Evolutionary conservation across 371 early-diverging fungal species (phyloP), one percentile per base, ranked within the genome.

Genomic region (Lichtheimia ornata): DNA sequence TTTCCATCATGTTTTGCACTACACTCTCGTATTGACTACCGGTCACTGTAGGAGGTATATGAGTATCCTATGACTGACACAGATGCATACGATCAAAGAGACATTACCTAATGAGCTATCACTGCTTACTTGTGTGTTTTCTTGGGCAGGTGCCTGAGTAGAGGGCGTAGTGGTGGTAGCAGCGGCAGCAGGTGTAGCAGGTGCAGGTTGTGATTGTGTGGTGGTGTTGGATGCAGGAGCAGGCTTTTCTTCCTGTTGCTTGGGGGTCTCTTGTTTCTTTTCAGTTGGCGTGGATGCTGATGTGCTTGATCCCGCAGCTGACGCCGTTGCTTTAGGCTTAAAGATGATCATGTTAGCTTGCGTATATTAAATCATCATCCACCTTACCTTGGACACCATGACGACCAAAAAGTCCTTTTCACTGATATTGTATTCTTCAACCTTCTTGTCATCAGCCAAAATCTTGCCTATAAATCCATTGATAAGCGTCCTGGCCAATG

Each of bases 321-420:
- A 53, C 5, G 77, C 65, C 2, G 35, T 35, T 0, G 84, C 76
- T 73, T 88, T 90, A 14, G 88, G 84, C 84, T 86, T 61, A 30
- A 56, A n/a, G n/a, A 41, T 11, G 22, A 57, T 2, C 14, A 30
- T 53, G 41, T n/a, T 35, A 40, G 47, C 17, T 17, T 25, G 18
- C 0, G 24, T 43, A 18, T 1, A 12, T 58, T 11, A 28, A 58
- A 51, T 49, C 15, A 1, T 17, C 2, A 17, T 18, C n/a, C 30
- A 28, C 12, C 18, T 11, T 77, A 92, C 91, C 92, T 97, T 97
- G 60, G 89, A 84, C 14, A 92, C 89, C 97, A 98, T 96, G 4
- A 96, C 81, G 45, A 98, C 97, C 67, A 98, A 71, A 71, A 97
- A 96, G 67, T 94, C 96, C 70, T 88, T 91, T 67, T 97, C 97